phyloP scores from a whole-genome alignment of 31 red algal species.

The Endocladia muricata region DNA sequence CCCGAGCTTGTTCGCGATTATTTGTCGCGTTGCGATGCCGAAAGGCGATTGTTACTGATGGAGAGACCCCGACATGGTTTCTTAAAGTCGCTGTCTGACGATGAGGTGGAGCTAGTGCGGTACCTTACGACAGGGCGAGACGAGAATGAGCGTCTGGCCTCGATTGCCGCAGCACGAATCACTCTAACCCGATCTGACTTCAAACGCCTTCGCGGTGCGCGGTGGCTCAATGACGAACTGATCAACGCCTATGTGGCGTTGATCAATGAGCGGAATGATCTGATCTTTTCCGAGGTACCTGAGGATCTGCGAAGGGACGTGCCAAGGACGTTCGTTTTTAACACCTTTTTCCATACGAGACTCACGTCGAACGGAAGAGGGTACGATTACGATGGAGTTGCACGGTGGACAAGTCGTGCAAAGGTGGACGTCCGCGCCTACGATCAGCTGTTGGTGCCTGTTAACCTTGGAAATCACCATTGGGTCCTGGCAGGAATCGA shows the following conservation, averaged over 20 bases:
- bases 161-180: too few species aligned
- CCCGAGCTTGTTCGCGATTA: too few species aligned
- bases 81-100: too few species aligned
- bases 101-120: too few species aligned
- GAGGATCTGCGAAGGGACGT: not conserved
- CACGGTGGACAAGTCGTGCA: constrained; percentile 52
- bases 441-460: constrained; percentile 57
- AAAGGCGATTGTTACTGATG: too few species aligned
- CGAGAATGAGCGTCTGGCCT: too few species aligned
- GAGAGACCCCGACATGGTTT: too few species aligned
- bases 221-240: constrained; percentile 78
- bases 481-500: constrained; percentile 79
- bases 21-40: too few species aligned
- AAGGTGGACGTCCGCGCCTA: constrained; percentile 10
- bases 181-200: too few species aligned
- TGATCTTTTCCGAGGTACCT: not conserved
- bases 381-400: constrained; percentile 61
- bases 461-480: constrained; percentile 65
- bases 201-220: constrained; percentile 27
- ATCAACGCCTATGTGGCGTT: constrained; percentile 65
- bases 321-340: constrained; percentile 34
- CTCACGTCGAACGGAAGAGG: constrained; percentile 3
- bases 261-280: constrained; percentile 45
- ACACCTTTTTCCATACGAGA: constrained; percentile 59
- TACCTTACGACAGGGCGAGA: too few species aligned